Base-by-base conservation (phyloP, 805 yeast species). In the Wickerhamiella shivajii region DNA sequence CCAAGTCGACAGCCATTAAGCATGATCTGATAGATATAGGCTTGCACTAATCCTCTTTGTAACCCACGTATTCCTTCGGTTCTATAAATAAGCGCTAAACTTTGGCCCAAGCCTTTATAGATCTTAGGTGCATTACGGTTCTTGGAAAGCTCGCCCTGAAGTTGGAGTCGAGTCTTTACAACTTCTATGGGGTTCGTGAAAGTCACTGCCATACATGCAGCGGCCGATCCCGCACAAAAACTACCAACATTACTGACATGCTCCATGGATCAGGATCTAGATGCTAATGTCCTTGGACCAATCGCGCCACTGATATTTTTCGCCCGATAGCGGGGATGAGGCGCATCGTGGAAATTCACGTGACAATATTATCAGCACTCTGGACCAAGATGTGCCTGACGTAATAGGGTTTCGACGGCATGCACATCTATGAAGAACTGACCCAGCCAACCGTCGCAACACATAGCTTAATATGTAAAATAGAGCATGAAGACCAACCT, bases 171-270 rank as follows among this genome's bases (percentile, higher is more conserved):
- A 6, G 93, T 90, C 60, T 90, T 90, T 45, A 87, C 83, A 41
- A 90, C 63, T 56, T 90, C 98, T 42, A 90, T 77, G 5, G 98
- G 98, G 53, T 90, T 90, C 3, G 97, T 85, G 52, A 87, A 75
- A 0, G 96, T 87, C 28, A 90, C 98, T 0, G 98, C 97, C 35
- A 93, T 90, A 61, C 97, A 85, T 3, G 97, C 96, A 3, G 98
- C 98, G 11, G 78, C 38, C 6, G 90, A 93, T 36, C 95, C 96
- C 3, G 95, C 94, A 4, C 74, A 48, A 47, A 85, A 83, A 2
- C 94, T 92, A 14, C 92, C 92, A 9, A 64, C 9, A 14, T 16
- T 24, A n/a, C 27, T 24, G 6, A n/a, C 8, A 27, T 21, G 18
- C 30, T 27, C 15, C 17, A 22, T 11, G 28, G 13, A 8, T 12